These are phyloP conservation scores for Gnomoniopsis sp. DNA, from an alignment of 2,329 filamentous ascomycete genomes.

Conservation along the genomic window DNA sequence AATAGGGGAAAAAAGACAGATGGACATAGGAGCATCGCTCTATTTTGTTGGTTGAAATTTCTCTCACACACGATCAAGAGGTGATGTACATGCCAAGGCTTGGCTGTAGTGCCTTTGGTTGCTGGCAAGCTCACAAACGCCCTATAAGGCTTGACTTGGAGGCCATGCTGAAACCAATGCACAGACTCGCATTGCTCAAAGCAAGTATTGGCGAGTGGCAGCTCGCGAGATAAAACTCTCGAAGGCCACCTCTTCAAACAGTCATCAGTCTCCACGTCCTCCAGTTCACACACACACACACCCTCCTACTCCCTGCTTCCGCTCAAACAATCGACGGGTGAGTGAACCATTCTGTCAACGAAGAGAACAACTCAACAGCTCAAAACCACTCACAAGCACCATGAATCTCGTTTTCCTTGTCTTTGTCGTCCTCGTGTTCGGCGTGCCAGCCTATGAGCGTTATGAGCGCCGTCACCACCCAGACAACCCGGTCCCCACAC, in stretches of 20 bases:
- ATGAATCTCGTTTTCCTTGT: slow-evolving; percentile 5
- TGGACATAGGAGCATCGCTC: not conserved
- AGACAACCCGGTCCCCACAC: slow-evolving; percentile 1
- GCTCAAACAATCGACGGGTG: too few species aligned
- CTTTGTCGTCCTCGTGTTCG: slow-evolving; percentile 1
- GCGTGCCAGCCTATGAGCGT: slow-evolving; percentile 3
- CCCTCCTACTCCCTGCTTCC: too few species aligned
- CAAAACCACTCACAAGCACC: not conserved
- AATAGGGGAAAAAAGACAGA: too few species aligned
- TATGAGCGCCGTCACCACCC: slow-evolving; percentile 5
- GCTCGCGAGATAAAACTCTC: too few species aligned
- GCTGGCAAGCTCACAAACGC: not conserved
- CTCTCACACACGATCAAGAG: not conserved
- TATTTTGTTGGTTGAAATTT: not conserved
- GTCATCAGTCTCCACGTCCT: too few species aligned
- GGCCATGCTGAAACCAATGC: not conserved
- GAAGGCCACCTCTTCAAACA: too few species aligned
- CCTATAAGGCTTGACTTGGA: not conserved
- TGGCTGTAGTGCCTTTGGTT: not conserved
- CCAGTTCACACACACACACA: too few species aligned
- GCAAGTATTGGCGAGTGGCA: too few species aligned
- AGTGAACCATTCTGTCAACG: too few species aligned
- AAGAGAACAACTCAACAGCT: too few species aligned
- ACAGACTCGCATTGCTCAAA: not conserved
- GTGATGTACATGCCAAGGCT: not conserved